Percentiles rank a stretch among this genome's conserved stretches.
phyloP scores from a whole-genome alignment of 345 rosid genomes.

The Luvunga scandens region DNA sequence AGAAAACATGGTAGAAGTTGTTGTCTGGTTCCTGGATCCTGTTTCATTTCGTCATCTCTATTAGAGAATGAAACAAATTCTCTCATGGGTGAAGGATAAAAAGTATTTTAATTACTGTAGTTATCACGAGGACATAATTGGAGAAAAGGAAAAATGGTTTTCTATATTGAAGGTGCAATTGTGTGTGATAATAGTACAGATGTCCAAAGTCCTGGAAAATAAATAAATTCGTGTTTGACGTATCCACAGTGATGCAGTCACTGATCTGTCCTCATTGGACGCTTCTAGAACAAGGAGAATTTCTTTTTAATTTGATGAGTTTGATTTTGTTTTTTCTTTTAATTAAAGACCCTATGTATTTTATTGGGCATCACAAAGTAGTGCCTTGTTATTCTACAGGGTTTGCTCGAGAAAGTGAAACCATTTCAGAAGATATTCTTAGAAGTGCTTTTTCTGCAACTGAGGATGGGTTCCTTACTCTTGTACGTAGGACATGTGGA shows the following conservation, averaged over 20 bases:
- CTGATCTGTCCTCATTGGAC: neutral
- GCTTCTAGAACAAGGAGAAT: neutral
- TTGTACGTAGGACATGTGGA: conserved; percentile 62
- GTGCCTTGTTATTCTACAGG: conserved; percentile 37
- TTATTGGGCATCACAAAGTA: neutral
- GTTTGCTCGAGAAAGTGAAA: conserved; percentile 53
- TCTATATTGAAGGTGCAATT: neutral
- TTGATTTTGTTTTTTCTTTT: neutral
- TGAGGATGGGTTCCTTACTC: conserved; percentile 88
- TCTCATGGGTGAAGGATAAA: neutral
- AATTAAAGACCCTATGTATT: neutral
- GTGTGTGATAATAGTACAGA: neutral
- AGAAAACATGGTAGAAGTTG: no score
- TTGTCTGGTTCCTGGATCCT: conserved; percentile 3
- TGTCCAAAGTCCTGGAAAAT: neutral
- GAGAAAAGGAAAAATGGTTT: neutral
- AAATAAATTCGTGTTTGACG: neutral
- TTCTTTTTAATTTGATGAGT: neutral
- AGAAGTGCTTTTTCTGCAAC: conserved; percentile 72
- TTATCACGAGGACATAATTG: neutral
- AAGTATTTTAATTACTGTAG: neutral
- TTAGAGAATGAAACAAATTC: neutral
- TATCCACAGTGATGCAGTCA: neutral
- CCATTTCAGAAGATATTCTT: conserved; percentile 67
- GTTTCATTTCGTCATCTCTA: neutral